A percentile compares a stretch with the other conserved stretches of the same genome.
Conservation (phyloP, 192 early-diverging fungal species). For the Cetraspora pellucida region DNA sequence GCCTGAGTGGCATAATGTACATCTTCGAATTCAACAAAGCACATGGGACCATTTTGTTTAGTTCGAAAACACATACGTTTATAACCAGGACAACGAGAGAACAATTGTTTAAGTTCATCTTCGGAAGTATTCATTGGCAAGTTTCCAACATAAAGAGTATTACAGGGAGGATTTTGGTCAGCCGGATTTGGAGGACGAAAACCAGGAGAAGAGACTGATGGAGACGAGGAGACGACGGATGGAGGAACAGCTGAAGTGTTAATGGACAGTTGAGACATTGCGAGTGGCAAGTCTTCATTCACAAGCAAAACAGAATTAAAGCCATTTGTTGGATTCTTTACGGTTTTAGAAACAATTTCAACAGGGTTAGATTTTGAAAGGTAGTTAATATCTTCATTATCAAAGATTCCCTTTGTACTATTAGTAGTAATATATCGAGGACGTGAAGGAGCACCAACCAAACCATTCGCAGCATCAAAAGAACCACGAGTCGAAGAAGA, state of each 20-base stretch:
- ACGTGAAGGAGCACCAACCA: conserved; percentile 34
- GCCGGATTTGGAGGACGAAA: conserved; percentile 62
- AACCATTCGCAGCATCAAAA: conserved; percentile 44
- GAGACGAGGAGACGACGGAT: conserved; percentile 36
- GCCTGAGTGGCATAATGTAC: conserved; percentile 89
- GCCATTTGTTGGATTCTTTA: conserved; percentile 42
- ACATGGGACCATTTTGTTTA: conserved; percentile 95
- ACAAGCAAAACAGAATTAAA: conserved; percentile 50
- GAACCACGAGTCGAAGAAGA: conserved; percentile 36
- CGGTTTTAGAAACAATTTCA: conserved; percentile 32
- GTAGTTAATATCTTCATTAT: conserved; percentile 40
- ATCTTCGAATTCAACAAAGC: conserved; percentile 99
- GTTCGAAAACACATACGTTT: conserved; percentile 86
- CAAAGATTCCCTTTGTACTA: conserved; percentile 48
- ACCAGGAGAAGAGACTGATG: conserved; percentile 49
- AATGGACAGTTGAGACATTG: conserved; percentile 49
- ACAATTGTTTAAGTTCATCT: conserved; percentile 85
- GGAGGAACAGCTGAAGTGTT: conserved; percentile 41
- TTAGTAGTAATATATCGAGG: conserved; percentile 16
- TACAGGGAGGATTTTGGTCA: conserved; percentile 98
- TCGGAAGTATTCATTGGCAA: conserved; percentile 85
- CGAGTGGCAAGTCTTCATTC: conserved; percentile 47
- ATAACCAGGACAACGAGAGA: conserved; percentile 83
- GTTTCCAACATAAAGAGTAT: conserved; percentile 99
- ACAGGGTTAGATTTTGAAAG: conserved; percentile 54